Conservation (phyloP, 2,329 filamentous ascomycete genomes). For the Exophiala alcalophila region DNA sequence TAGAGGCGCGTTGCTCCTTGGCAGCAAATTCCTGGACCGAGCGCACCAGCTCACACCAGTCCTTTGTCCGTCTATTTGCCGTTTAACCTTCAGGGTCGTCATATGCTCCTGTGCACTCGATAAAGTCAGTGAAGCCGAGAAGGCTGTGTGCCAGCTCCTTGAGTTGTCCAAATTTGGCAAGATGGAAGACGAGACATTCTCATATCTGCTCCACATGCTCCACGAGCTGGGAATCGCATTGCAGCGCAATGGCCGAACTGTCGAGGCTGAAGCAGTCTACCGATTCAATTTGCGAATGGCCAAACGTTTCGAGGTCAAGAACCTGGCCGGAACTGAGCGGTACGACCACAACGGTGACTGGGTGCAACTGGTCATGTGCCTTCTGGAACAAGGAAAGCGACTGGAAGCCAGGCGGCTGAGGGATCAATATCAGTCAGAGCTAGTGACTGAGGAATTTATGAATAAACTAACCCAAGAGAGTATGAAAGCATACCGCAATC, state of each 20-base stretch:
- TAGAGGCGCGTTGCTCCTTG: slow-evolving; percentile 15
- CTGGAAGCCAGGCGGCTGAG: slow-evolving; percentile 7
- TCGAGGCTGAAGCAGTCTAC: slow-evolving; percentile 16
- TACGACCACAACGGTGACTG: slow-evolving; percentile 3
- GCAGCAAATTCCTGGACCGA: slow-evolving; percentile 7
- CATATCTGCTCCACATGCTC: slow-evolving; percentile 9
- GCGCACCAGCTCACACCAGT: slow-evolving; percentile 5
- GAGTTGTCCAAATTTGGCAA: slow-evolving; percentile 5
- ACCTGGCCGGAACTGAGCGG: neutral
- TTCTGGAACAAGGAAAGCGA: slow-evolving; percentile 12
- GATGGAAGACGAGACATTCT: slow-evolving; percentile 5
- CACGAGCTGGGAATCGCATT: slow-evolving; percentile 6
- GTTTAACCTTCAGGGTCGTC: slow-evolving; percentile 11
- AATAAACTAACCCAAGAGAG: neutral
- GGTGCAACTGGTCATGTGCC: slow-evolving; percentile 9
- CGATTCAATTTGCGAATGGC: slow-evolving; percentile 6
- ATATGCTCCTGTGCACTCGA: slow-evolving; percentile 8
- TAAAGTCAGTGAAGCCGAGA: slow-evolving; percentile 12
- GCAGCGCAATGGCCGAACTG: slow-evolving; percentile 7
- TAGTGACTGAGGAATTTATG: neutral
- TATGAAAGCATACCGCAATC: neutral
- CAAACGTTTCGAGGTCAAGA: slow-evolving; percentile 4
- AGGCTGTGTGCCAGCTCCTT: slow-evolving; percentile 7
- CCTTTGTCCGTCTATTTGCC: slow-evolving; percentile 8
- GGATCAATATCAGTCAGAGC: slow-evolving; percentile 10